A percentile compares a stretch with the other conserved stretches of the same genome.
Conservation (phyloP, 2,329 filamentous ascomycete species). For the Fusarium equiseti region DNA sequence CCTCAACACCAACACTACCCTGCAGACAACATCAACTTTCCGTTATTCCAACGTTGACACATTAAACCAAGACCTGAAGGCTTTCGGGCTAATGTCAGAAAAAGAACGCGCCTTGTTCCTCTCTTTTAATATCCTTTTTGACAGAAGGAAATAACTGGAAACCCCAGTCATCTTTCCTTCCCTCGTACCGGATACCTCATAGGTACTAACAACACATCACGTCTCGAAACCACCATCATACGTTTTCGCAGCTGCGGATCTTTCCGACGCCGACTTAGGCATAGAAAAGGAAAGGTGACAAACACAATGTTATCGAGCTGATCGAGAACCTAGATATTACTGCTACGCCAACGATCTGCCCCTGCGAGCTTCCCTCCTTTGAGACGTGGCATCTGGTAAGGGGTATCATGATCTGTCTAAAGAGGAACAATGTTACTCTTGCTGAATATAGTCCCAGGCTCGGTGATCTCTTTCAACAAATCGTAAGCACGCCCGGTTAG, state of each 20-base stretch:
- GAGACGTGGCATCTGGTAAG: not conserved
- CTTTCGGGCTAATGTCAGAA: accelerated
- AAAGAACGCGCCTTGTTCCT: accelerated
- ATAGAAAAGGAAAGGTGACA: too few species aligned
- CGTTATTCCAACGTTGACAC: not conserved
- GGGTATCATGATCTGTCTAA: not conserved
- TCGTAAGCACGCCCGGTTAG: constrained; percentile 55
- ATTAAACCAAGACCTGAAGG: not conserved
- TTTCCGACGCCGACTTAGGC: too few species aligned
- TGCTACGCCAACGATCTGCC: not conserved
- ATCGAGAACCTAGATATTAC: not conserved
- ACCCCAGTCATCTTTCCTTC: too few species aligned
- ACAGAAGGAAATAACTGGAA: too few species aligned
- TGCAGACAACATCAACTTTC: not conserved
- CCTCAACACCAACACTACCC: constrained; percentile 3
- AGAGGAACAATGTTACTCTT: accelerated
- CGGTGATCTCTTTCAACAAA: not conserved
- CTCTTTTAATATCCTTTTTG: not conserved
- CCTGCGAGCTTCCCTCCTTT: not conserved
- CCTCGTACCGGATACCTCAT: too few species aligned
- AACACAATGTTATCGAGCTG: too few species aligned
- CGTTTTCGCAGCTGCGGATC: too few species aligned
- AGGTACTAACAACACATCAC: too few species aligned
- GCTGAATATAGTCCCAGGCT: not conserved
- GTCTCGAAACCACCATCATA: too few species aligned